phyloP scores from a whole-genome alignment of 2,329 filamentous ascomycete species.

The Aurifilum marmelostoma region DNA sequence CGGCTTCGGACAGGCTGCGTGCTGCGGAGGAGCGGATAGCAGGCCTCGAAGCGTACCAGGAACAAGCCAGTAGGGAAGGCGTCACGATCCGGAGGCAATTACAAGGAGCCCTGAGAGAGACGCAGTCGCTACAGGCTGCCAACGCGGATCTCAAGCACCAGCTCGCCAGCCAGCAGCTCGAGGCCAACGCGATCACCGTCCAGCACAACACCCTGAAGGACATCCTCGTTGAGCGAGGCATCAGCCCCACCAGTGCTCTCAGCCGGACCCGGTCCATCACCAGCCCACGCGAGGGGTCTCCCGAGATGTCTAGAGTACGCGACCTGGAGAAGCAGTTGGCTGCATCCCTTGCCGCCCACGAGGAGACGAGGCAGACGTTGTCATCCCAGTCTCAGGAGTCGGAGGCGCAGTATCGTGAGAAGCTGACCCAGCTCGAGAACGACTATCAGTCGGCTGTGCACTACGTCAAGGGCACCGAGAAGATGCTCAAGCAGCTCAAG shows the following conservation, averaged over 20 bases:
- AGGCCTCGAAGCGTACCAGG: constrained; percentile 93
- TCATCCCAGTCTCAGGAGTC: constrained; percentile 82
- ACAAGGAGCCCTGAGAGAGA: constrained; percentile 80
- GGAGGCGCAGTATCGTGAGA: constrained; percentile 89
- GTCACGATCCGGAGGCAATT: constrained; percentile 88
- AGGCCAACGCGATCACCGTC: constrained; percentile 90
- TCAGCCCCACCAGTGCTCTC: constrained; percentile 70
- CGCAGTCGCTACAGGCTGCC: constrained; percentile 77
- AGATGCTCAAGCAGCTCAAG: constrained; percentile 99
- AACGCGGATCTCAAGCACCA: constrained; percentile 83
- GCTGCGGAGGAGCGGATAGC: constrained; percentile 96
- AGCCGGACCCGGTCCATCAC: constrained; percentile 73
- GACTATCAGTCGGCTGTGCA: constrained; percentile 98
- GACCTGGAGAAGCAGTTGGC: constrained; percentile 90
- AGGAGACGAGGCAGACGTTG: constrained; percentile 79
- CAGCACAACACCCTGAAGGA: constrained; percentile 94
- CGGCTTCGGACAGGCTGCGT: constrained; percentile 84
- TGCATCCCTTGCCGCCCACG: constrained; percentile 74
- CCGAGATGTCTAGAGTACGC: constrained; percentile 76
- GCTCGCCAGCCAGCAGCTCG: constrained; percentile 83
- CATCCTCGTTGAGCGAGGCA: constrained; percentile 84
- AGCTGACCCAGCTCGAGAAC: constrained; percentile 89
- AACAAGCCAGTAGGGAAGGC: constrained; percentile 92
- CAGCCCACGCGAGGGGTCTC: constrained; percentile 76
- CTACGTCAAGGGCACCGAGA: constrained; percentile 97